Percentiles rank a stretch among this genome's conserved stretches.
phyloP scores from a whole-genome alignment of 257 asterid genomes.

The Nicotiana knightiana region DNA sequence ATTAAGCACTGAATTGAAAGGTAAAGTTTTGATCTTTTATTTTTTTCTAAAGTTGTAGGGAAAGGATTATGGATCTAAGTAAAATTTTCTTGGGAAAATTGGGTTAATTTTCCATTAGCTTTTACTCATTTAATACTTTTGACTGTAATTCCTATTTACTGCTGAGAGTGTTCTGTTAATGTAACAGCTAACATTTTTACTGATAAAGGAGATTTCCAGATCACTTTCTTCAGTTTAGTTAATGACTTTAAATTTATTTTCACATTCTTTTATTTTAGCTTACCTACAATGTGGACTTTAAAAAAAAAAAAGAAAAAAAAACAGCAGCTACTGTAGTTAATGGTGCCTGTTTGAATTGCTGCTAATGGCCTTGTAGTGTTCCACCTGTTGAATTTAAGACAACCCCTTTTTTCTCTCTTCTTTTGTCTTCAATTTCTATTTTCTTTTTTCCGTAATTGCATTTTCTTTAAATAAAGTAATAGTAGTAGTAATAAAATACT shows the following conservation, averaged over 20 bases:
- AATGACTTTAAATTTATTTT: not conserved
- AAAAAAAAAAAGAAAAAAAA: not conserved
- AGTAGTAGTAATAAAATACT: not conserved
- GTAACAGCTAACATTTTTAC: constrained; percentile 1
- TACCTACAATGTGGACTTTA: not conserved
- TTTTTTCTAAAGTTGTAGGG: not conserved
- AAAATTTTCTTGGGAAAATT: not conserved
- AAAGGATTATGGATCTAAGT: constrained; percentile 3
- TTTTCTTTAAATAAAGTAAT: not conserved
- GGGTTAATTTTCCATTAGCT: not conserved
- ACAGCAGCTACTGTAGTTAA: not conserved
- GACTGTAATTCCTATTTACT: constrained; percentile 2
- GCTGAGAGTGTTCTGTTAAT: not conserved
- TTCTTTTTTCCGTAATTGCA: not conserved
- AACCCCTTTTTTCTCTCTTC: not conserved
- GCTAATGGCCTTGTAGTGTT: not conserved
- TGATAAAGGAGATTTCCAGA: not conserved
- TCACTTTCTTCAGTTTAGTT: not conserved
- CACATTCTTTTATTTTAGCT: not conserved
- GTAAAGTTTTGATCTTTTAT: not conserved
- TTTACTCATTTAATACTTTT: constrained; percentile 5
- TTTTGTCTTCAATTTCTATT: not conserved
- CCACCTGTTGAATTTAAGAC: not conserved
- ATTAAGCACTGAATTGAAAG: constrained; percentile 11
- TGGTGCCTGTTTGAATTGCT: constrained; percentile 5